phyloP scores from a whole-genome alignment of 140 eudicot genomes.

The Anethum foeniculum region DNA sequence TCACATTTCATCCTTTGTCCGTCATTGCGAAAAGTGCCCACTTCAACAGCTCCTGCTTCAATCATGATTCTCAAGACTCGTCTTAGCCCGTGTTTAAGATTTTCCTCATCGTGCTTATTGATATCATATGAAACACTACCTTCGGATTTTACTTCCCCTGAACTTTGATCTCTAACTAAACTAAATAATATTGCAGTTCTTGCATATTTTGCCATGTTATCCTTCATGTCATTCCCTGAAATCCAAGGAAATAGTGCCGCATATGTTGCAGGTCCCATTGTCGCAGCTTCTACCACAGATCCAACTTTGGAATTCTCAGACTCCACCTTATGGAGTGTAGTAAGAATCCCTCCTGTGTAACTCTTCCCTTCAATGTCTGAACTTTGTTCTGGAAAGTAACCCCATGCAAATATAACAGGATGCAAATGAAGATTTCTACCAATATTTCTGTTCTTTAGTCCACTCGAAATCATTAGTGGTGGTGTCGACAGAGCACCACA shows the following conservation, averaged over 20 bases:
- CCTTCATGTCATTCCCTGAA: slow-evolving; percentile 52
- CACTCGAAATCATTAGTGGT: slow-evolving; percentile 64
- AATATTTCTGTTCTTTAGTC: slow-evolving; percentile 60
- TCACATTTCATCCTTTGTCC: slow-evolving; percentile 51
- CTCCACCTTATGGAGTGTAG: slow-evolving; percentile 67
- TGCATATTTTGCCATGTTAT: slow-evolving; percentile 44
- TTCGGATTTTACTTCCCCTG: slow-evolving; percentile 46
- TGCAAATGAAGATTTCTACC: slow-evolving; percentile 81
- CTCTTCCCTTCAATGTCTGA: slow-evolving; percentile 30
- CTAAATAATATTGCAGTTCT: slow-evolving; percentile 61
- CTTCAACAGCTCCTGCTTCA: slow-evolving; percentile 82
- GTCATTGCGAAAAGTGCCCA: slow-evolving; percentile 80
- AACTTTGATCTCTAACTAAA: slow-evolving; percentile 57
- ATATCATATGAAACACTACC: slow-evolving; percentile 42
- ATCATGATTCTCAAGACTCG: slow-evolving; percentile 53
- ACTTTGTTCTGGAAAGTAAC: slow-evolving; percentile 57
- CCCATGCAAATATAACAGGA: slow-evolving; percentile 73
- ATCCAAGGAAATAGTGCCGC: slow-evolving; percentile 59
- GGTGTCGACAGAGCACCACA: slow-evolving; percentile 77
- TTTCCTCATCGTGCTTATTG: slow-evolving; percentile 41
- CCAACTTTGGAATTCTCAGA: slow-evolving; percentile 33
- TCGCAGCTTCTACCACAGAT: slow-evolving; percentile 60
- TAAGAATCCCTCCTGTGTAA: slow-evolving; percentile 76
- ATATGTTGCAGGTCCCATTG: slow-evolving; percentile 62
- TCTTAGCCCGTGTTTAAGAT: slow-evolving; percentile 52